Conservation (phyloP, 2,329 filamentous ascomycete genomes). For the Parascedosporium putredinis region DNA sequence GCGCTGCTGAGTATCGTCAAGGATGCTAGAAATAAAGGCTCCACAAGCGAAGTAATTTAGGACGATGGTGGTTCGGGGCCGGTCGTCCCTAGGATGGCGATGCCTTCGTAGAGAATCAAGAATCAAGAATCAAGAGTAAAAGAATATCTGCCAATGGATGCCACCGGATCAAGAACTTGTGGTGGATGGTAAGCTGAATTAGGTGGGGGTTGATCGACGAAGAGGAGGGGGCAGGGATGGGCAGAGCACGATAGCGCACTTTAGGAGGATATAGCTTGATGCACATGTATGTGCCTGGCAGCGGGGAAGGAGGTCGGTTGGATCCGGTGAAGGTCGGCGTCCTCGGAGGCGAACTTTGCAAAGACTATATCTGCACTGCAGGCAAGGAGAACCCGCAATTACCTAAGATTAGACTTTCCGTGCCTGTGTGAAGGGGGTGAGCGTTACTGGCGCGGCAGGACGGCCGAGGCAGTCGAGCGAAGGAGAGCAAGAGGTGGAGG, state of each 20-base stretch:
- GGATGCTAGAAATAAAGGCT: too few relatives aligned
- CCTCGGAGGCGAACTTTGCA: not conserved
- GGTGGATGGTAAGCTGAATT: too few relatives aligned
- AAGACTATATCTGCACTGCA: not conserved
- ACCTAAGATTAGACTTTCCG: slow-evolving; percentile 1
- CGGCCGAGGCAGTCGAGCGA: not conserved
- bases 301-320: slow-evolving; percentile 1
- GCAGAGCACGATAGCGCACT: not conserved
- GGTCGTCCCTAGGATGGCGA: too few relatives aligned
- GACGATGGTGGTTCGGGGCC: too few relatives aligned
- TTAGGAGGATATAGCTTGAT: not conserved
- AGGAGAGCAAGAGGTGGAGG: not conserved
- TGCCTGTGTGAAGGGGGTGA: not conserved
- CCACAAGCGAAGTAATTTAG: too few relatives aligned
- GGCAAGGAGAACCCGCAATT: not conserved
- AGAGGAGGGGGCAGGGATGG: not conserved
- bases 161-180: too few relatives aligned
- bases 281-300: slow-evolving; percentile 3
- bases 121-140: too few relatives aligned
- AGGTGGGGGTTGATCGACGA: not conserved
- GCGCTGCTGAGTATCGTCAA: too few relatives aligned
- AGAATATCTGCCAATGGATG: too few relatives aligned
- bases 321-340: not conserved
- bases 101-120: too few relatives aligned
- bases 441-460: not conserved